Percentiles rank a stretch among this genome's conserved stretches.
Conservation (phyloP, 2,329 filamentous ascomycete genomes). For the Domatiomyces globalis region DNA sequence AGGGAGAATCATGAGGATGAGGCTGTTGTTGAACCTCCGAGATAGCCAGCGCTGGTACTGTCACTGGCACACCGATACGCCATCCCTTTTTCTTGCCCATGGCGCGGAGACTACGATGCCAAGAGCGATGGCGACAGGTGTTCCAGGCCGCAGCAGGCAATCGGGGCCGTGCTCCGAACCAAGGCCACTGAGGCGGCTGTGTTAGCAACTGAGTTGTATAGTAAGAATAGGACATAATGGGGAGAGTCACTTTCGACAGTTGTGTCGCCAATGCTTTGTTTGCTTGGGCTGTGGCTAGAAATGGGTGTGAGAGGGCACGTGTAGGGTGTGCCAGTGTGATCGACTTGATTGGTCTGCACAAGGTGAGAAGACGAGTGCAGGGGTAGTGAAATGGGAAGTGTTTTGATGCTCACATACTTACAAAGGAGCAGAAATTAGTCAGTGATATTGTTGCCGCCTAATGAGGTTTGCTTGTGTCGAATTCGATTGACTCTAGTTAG, state of each 20-base stretch:
- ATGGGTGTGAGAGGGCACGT: too few species aligned
- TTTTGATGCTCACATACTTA: too few species aligned
- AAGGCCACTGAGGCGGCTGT: slow-evolving; percentile 1
- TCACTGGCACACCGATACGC: not conserved
- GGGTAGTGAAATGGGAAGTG: too few species aligned
- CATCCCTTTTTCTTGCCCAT: not conserved
- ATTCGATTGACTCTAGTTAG: too few species aligned
- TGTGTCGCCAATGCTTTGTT: too few species aligned
- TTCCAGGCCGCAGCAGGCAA: not conserved
- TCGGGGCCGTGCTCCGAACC: not conserved
- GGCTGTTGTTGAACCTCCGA: not conserved
- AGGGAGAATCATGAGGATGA: not conserved
- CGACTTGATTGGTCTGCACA: too few species aligned
- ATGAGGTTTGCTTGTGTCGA: too few species aligned
- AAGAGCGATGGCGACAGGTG: too few species aligned
- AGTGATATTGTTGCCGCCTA: too few species aligned
- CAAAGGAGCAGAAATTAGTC: too few species aligned
- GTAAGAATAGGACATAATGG: not conserved
- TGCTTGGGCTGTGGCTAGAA: too few species aligned
- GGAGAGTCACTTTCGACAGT: not conserved
- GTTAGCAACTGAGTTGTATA: not conserved
- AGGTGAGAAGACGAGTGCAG: too few species aligned
- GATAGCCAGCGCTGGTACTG: not conserved
- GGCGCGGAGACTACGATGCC: not conserved
- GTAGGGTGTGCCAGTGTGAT: not conserved